A percentile compares a stretch with the other conserved stretches of the same genome.
Evolutionary conservation across 2,329 filamentous ascomycete species (phyloP).

Genomic region (Aureobasidium sp.): DNA sequence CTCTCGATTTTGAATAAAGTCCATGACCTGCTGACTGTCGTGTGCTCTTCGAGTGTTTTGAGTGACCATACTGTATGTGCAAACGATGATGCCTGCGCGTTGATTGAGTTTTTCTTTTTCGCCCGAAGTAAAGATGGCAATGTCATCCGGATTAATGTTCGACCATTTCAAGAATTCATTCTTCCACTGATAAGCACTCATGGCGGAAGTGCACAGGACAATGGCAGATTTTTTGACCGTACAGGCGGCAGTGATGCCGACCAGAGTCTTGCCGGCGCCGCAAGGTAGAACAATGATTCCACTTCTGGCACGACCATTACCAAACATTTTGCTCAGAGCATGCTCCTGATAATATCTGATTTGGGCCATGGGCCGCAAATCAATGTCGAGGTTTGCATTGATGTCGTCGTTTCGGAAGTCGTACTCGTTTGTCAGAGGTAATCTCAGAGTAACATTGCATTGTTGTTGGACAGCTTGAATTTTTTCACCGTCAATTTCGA

Average conservation of each 20-base stretch:
- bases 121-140: conserved; percentile 90
- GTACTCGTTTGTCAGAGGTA: conserved; percentile 91
- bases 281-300: conserved; percentile 96
- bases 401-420: conserved; percentile 88
- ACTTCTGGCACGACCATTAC: conserved; percentile 92
- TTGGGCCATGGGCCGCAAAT: conserved; percentile 78
- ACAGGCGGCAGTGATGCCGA: conserved; percentile 96
- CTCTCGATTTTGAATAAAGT: conserved; percentile 79
- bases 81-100: conserved; percentile 92
- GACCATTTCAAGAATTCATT: conserved; percentile 98
- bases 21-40: conserved; percentile 96
- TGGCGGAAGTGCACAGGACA: conserved; percentile 91
- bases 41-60: conserved; percentile 80
- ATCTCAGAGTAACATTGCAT: conserved; percentile 70
- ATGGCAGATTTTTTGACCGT: conserved; percentile 96
- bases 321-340: conserved; percentile 98
- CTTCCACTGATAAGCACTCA: conserved; percentile 96
- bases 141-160: conserved; percentile 90
- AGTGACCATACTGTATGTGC: conserved; percentile 98
- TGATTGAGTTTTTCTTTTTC: conserved; percentile 80
- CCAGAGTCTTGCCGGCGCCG: conserved; percentile 92
- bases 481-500: conserved; percentile 75
- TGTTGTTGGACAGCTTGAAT: conserved; percentile 86
- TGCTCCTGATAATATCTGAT: conserved; percentile 96
- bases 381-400: conserved; percentile 89